Conservation (phyloP, 2,329 filamentous ascomycete genomes). For the Penicillium concentricum region DNA sequence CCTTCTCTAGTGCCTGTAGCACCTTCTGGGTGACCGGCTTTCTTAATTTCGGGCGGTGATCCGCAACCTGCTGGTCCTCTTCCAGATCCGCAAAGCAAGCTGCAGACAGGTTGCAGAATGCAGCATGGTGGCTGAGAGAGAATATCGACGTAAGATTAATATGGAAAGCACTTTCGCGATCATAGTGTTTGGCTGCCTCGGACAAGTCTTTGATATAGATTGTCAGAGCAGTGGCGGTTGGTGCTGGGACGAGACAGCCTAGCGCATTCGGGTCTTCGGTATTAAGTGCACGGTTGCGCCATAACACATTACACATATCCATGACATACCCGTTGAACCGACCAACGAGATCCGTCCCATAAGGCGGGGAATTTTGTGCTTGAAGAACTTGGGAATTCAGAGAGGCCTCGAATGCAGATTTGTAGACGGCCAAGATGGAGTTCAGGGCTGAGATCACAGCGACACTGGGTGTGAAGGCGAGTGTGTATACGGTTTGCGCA, state of each 20-base stretch:
- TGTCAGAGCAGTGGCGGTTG: slow-evolving; percentile 46
- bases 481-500: slow-evolving; percentile 65
- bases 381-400: slow-evolving; percentile 43
- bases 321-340: slow-evolving; percentile 81
- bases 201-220: slow-evolving; percentile 44
- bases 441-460: slow-evolving; percentile 67
- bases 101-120: slow-evolving; percentile 47
- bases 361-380: slow-evolving; percentile 40
- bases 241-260: slow-evolving; percentile 52
- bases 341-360: slow-evolving; percentile 61
- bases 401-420: slow-evolving; percentile 68
- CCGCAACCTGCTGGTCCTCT: slow-evolving; percentile 38
- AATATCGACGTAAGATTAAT: slow-evolving; percentile 44
- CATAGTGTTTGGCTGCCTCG: slow-evolving; percentile 32
- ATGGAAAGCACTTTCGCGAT: slow-evolving; percentile 31
- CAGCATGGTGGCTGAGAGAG: slow-evolving; percentile 49
- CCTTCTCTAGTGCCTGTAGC: slow-evolving; percentile 60
- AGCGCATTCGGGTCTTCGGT: slow-evolving; percentile 60
- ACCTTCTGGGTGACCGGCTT: slow-evolving; percentile 67
- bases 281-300: slow-evolving; percentile 72
- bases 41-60: slow-evolving; percentile 26
- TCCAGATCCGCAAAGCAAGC: slow-evolving; percentile 50
- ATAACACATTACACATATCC: slow-evolving; percentile 81
- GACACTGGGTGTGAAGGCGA: slow-evolving; percentile 66
- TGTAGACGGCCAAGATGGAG: slow-evolving; percentile 68